Base-by-base conservation (phyloP, 768 basidiomycete genomes). In the Cystobasidium onofrii region DNA sequence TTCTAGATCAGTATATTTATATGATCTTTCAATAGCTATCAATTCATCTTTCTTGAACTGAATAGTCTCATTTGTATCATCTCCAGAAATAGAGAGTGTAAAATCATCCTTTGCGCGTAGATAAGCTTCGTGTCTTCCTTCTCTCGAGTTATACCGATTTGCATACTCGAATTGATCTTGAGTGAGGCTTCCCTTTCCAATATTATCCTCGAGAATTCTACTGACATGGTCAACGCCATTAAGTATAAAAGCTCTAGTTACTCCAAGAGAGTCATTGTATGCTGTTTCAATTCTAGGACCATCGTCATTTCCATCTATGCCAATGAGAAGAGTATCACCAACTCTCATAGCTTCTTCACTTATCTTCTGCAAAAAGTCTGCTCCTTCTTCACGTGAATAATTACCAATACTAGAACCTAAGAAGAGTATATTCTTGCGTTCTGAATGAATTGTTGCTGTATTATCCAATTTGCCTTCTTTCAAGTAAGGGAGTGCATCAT, bases 381-480 rank as follows among this genome's bases (percentile, higher is more conserved):
- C 85, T 10, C 88, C 90, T 27, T 85, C 88, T 3, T 83, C 83
- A 15, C 92, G 86, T 4, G 84, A 78, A 80, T 98, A 97, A 83
- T 97, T 98, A 7, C 94, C 96, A 7, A 98, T 80, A 0, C 91
- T 91, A 0, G 90, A 93, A 0, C 95, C 96, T 20, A 98, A 83
- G 83, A 96, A 97, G 75, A 98, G 83, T 66, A 97, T 83, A 78
- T 73, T 65, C 31, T 73, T 76, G 64, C 75, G 46, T 67, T 76
- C 65, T 50, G 70, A 54, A 70, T 55, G 15, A 25, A 64, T 63
- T 23, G 55, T 29, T 6, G 36, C n/a, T 1, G 61, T 18, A 33
- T 50, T 65, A 63, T 78, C 73, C 43, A 73, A 41, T n/a, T 44
- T 46, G 23, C 63, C 60, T 9, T 62, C 54, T 18, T 55, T 31